Percentiles rank a stretch among this genome's conserved stretches.
phyloP scores from a whole-genome alignment of 2,329 filamentous ascomycete species.

The Peltaster fructicola region DNA sequence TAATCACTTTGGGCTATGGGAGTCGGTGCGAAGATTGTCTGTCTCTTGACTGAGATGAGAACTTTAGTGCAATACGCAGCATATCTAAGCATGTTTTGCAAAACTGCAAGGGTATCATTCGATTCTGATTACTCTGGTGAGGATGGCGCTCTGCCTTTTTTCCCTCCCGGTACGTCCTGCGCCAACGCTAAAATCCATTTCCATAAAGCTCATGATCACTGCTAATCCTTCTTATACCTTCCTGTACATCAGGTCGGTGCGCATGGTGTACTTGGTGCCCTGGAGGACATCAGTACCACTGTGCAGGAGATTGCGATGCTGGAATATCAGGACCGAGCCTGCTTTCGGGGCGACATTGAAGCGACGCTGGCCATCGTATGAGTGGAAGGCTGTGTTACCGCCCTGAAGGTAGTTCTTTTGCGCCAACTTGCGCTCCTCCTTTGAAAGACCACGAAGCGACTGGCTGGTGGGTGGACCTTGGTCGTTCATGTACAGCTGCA shows the following conservation, averaged over 20 bases:
- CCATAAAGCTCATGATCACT: slow-evolving; percentile 10
- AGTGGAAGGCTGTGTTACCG: slow-evolving; percentile 37
- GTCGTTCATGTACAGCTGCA: slow-evolving; percentile 33
- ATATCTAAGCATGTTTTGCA: slow-evolving; percentile 27
- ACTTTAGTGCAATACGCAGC: slow-evolving; percentile 96
- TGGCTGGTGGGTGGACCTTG: slow-evolving; percentile 4
- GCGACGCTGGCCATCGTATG: slow-evolving; percentile 15
- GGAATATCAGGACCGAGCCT: slow-evolving; percentile 38
- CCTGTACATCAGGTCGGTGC: slow-evolving; percentile 41
- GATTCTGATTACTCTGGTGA: slow-evolving; percentile 85
- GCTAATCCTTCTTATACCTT: slow-evolving; percentile 13
- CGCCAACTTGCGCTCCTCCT: slow-evolving; percentile 12
- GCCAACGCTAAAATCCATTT: too few relatives aligned
- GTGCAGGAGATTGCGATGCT: slow-evolving; percentile 36
- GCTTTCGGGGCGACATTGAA: slow-evolving; percentile 32
- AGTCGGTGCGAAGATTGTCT: slow-evolving; percentile 90
- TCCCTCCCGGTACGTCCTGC: too few relatives aligned
- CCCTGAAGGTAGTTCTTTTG: slow-evolving; percentile 24
- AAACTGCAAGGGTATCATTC: slow-evolving; percentile 46
- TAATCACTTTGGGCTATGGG: slow-evolving; percentile 45
- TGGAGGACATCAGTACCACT: slow-evolving; percentile 35
- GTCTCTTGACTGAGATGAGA: slow-evolving; percentile 31
- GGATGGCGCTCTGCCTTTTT: slow-evolving; percentile 51
- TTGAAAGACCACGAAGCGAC: slow-evolving; percentile 7
- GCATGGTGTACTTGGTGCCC: slow-evolving; percentile 37